These are phyloP conservation scores for Ganoderma sinense DNA, from an alignment of 1,284 basidiomycete species.

Conservation along the genomic window DNA sequence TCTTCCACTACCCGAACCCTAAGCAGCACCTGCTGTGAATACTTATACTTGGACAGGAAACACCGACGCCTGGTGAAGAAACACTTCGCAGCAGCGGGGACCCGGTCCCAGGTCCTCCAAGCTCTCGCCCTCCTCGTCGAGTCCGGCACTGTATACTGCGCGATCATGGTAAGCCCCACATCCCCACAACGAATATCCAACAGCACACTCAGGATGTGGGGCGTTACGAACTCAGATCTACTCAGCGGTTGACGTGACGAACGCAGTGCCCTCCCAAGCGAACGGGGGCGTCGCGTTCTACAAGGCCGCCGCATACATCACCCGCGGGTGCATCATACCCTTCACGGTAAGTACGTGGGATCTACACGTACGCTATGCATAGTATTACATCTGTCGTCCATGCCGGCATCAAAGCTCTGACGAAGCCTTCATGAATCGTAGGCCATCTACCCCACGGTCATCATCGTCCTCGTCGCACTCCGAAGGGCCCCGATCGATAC, in stretches of 20 bases:
- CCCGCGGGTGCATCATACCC: neutral
- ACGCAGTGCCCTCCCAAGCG: neutral
- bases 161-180: neutral
- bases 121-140: neutral
- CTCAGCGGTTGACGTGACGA: neutral
- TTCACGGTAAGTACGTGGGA: neutral
- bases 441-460: conserved; percentile 4
- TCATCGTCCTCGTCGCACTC: conserved; percentile 11
- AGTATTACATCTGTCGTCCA: too few relatives aligned
- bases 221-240: neutral
- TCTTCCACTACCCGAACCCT: neutral
- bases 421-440: neutral
- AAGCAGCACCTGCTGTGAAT: neutral
- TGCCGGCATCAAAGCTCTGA: neutral
- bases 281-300: neutral
- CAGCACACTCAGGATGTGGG: neutral
- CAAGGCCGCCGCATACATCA: neutral
- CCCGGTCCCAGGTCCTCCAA: neutral
- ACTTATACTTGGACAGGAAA: neutral
- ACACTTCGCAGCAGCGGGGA: neutral
- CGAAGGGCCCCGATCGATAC: neutral
- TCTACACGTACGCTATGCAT: too few relatives aligned
- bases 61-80: neutral
- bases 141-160: conserved; percentile 1
- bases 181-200: too few relatives aligned